phyloP scores from a whole-genome alignment of 2,329 filamentous ascomycete genomes.

The Alternaria angustiovoidea region DNA sequence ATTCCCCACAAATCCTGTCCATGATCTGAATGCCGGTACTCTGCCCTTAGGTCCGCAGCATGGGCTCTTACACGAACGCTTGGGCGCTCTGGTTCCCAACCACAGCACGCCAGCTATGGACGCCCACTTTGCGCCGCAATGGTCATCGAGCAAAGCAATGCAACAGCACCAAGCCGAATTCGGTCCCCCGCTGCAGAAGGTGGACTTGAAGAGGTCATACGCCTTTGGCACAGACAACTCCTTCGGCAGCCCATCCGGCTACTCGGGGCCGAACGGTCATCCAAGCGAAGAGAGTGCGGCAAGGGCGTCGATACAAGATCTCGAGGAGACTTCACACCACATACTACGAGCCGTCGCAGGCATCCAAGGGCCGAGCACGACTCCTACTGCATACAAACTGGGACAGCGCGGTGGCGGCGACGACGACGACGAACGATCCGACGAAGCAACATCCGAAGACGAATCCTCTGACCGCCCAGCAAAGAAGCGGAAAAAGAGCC shows the following conservation, averaged over 20 bases:
- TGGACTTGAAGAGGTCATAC: constrained; percentile 40
- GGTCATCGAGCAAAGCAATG: constrained; percentile 28
- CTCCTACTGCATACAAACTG: constrained; percentile 15
- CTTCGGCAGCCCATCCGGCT: constrained; percentile 45
- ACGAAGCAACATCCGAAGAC: constrained; percentile 32
- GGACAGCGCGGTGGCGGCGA: constrained; percentile 29
- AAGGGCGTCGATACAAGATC: constrained; percentile 34
- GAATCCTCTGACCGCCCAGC: constrained; percentile 30
- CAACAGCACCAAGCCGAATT: constrained; percentile 32
- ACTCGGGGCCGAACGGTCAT: constrained; percentile 29
- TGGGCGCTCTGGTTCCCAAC: constrained; percentile 41
- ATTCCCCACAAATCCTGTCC: constrained; percentile 10
- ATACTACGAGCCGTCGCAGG: constrained; percentile 18
- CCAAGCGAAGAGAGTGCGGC: constrained; percentile 36
- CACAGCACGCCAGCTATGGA: constrained; percentile 41
- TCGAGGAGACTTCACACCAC: constrained; percentile 29
- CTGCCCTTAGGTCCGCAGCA: constrained; percentile 34
- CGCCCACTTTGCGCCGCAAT: constrained; percentile 39
- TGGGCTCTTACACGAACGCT: constrained; percentile 39
- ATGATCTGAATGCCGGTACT: constrained; percentile 8
- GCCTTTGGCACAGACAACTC: constrained; percentile 48
- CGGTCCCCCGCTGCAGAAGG: constrained; percentile 23
- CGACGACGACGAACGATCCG: constrained; percentile 39
- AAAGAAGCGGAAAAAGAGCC: constrained; percentile 40
- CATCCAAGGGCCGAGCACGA: constrained; percentile 17